Percentiles rank a stretch among this genome's conserved stretches.
phyloP scores from a whole-genome alignment of 768 basidiomycete genomes.

The Kwoniella botswanensis region DNA sequence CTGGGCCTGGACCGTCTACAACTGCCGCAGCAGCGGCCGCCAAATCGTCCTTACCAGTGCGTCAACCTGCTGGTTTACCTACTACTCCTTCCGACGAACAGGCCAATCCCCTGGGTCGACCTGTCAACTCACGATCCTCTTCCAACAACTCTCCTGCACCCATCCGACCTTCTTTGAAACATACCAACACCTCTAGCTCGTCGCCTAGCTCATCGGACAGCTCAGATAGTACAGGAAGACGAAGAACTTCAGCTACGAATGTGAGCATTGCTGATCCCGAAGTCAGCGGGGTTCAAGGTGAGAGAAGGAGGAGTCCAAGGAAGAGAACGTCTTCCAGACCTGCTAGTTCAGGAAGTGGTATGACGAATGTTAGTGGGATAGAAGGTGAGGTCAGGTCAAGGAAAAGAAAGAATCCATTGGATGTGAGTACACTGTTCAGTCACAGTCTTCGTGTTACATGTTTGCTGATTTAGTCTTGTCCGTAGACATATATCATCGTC shows the following conservation, averaged over 20 bases:
- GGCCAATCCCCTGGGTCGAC: constrained; percentile 1
- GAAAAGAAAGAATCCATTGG: constrained; percentile 27
- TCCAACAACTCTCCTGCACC: not conserved
- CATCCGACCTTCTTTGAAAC: constrained; percentile 24
- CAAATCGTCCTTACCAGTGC: constrained; percentile 5
- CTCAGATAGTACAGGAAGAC: constrained; percentile 18
- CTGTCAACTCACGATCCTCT: not conserved
- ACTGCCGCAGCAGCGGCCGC: constrained; percentile 1
- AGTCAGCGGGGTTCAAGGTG: constrained; percentile 5
- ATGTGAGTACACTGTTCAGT: constrained; percentile 19
- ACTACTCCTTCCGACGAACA: constrained; percentile 3
- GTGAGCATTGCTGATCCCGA: constrained; percentile 28
- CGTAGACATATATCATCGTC: constrained; percentile 86
- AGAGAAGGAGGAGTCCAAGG: constrained; percentile 7
- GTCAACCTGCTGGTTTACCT: constrained; percentile 1
- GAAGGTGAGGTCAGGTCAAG: constrained; percentile 11
- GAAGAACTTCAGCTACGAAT: constrained; percentile 25
- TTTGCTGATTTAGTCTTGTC: constrained; percentile 20
- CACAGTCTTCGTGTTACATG: not conserved
- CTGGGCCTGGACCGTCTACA: constrained; percentile 39
- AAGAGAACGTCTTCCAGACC: constrained; percentile 17
- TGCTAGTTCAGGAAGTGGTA: constrained; percentile 16
- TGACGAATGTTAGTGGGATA: constrained; percentile 19
- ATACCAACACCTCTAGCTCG: constrained; percentile 16
- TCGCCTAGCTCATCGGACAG: constrained; percentile 27